These are phyloP conservation scores for Colletotrichum cuscutae DNA, from an alignment of 2,329 filamentous ascomycete genomes.

Conservation along the genomic window DNA sequence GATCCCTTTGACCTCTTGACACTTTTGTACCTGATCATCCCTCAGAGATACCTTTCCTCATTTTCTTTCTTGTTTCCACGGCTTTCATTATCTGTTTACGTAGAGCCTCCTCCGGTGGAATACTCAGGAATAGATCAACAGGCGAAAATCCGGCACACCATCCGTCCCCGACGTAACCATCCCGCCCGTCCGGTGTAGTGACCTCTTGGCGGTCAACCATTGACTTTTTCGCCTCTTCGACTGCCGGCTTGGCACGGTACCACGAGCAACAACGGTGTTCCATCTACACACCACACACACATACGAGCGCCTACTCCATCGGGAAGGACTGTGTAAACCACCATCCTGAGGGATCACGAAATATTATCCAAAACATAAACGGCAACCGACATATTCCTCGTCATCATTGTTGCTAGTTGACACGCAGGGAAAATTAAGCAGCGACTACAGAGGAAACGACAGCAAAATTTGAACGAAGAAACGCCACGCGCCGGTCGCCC, in stretches of 20 bases:
- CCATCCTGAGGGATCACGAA: neutral
- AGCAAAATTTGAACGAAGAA: neutral
- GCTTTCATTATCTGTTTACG: neutral
- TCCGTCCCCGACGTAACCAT: neutral
- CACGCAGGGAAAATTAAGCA: neutral
- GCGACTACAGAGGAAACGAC: neutral
- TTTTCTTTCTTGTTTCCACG: neutral
- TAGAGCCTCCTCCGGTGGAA: neutral
- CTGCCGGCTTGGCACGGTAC: slow-evolving; percentile 31
- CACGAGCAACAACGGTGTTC: neutral
- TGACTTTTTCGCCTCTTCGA: neutral
- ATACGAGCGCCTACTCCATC: slow-evolving; percentile 23
- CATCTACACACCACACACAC: neutral
- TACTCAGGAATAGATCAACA: neutral
- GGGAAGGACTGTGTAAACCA: slow-evolving; percentile 1
- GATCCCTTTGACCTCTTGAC: neutral
- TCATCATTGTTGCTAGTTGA: neutral
- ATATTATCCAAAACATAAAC: neutral
- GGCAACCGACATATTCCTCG: neutral
- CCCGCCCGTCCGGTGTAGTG: neutral
- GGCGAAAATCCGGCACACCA: neutral
- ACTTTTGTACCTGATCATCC: neutral
- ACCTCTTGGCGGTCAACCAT: slow-evolving; percentile 3
- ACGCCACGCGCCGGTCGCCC: neutral
- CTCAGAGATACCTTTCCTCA: neutral